Conservation (phyloP, 108 stramenopile genomes). For the Craspedostauros australis region DNA sequence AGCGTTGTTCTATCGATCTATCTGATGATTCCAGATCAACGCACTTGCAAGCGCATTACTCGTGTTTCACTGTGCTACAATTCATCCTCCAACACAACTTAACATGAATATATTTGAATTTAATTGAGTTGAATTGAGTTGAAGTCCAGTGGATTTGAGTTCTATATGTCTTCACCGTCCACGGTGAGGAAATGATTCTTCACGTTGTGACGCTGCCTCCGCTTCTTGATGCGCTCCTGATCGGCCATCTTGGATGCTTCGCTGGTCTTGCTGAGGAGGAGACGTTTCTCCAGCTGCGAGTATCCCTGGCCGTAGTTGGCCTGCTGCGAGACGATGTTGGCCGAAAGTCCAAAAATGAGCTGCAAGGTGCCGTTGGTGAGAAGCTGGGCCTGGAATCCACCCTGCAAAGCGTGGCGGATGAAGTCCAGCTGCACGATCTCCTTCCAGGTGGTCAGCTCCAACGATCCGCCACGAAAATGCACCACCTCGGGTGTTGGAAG, state of each 20-base stretch:
- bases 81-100: too few relatives aligned
- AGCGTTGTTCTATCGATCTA: too few relatives aligned
- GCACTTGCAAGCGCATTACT: too few relatives aligned
- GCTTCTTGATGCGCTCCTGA: conserved; percentile 49
- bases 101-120: too few relatives aligned
- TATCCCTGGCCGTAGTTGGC: conserved; percentile 18
- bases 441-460: conserved; percentile 57
- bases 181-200: conserved; percentile 77
- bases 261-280: conserved; percentile 62
- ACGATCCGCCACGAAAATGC: conserved; percentile 53
- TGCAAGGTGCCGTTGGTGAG: conserved; percentile 75
- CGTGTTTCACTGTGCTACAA: too few relatives aligned
- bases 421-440: conserved; percentile 77
- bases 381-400: conserved; percentile 77
- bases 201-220: conserved; percentile 60
- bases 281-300: conserved; percentile 74
- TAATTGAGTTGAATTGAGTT: too few relatives aligned
- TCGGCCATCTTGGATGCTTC: conserved; percentile 68
- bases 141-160: too few relatives aligned
- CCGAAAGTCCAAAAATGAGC: conserved; percentile 70
- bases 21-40: too few relatives aligned
- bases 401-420: conserved; percentile 76
- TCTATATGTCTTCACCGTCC: conserved; percentile 60
- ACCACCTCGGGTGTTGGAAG: conserved; percentile 39
- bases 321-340: conserved; percentile 25